A percentile compares a stretch with the other conserved stretches of the same genome.
Conservation (phyloP, 768 basidiomycete genomes). For the Amanita exitialis region DNA sequence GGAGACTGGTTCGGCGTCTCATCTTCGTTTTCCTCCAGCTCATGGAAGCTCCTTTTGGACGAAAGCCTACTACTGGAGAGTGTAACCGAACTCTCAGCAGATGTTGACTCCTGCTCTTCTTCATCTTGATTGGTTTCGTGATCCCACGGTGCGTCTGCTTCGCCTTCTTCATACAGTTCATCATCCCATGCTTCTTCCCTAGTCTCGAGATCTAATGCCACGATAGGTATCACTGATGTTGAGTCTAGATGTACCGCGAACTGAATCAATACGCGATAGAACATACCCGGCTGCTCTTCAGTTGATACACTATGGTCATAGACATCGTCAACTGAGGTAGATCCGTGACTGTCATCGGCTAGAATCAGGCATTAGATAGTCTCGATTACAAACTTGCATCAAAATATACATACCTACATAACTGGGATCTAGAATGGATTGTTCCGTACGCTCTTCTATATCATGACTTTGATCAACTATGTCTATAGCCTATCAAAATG, state of each 20-base stretch:
- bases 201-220: neutral
- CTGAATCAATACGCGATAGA: no score
- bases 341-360: conserved; percentile 8
- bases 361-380: neutral
- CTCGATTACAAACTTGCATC: neutral
- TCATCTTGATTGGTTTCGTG: conserved; percentile 19
- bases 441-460: neutral
- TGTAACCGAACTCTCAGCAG: conserved; percentile 44
- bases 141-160: conserved; percentile 33
- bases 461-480: neutral
- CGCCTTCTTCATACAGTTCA: conserved; percentile 26
- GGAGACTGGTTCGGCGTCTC: conserved; percentile 29
- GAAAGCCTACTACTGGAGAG: conserved; percentile 42
- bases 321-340: neutral
- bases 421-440: neutral
- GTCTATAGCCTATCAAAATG: neutral
- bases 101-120: conserved; percentile 31
- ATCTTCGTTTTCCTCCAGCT: conserved; percentile 24
- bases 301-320: neutral
- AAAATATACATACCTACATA: neutral
- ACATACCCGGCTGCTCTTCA: neutral
- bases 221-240: conserved; percentile 10
- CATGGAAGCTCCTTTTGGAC: conserved; percentile 50
- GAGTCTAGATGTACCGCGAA: conserved; percentile 2
- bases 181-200: conserved; percentile 9